Percentiles rank a stretch among this genome's conserved stretches.
Conservation (phyloP, 352 stramenopile species). For the Pythium monospermum region DNA sequence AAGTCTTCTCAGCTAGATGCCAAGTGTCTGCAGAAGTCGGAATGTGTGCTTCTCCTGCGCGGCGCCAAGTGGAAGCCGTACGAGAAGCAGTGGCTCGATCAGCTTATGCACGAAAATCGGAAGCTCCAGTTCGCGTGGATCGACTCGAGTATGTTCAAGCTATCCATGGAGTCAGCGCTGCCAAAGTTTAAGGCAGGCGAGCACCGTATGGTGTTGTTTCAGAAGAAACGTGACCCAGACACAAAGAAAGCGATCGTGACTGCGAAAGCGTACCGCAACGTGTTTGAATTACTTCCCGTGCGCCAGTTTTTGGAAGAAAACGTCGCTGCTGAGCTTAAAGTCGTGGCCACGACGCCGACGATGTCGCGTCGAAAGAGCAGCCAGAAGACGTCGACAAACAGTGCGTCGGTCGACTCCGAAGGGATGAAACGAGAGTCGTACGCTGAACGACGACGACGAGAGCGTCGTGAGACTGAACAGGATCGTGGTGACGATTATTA, state of each 20-base stretch:
- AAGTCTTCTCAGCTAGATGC: constrained; percentile 60
- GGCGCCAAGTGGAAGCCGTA: constrained; percentile 48
- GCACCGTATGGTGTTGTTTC: constrained; percentile 70
- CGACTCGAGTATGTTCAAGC: constrained; percentile 54
- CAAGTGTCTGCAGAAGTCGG: constrained; percentile 56
- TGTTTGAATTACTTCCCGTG: constrained; percentile 59
- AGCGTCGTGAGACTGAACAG: constrained; percentile 21
- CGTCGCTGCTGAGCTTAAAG: constrained; percentile 32
- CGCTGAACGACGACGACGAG: constrained; percentile 20
- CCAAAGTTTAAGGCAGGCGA: constrained; percentile 32
- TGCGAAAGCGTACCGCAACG: constrained; percentile 50
- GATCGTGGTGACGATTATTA: constrained; percentile 39
- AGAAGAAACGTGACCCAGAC: constrained; percentile 31
- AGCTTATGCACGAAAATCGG: constrained; percentile 50
- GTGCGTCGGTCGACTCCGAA: constrained; percentile 11
- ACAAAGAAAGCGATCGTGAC: constrained; percentile 33
- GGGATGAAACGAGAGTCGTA: constrained; percentile 21
- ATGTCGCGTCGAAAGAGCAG: constrained; percentile 31
- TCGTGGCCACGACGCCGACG: constrained; percentile 51
- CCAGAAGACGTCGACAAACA: constrained; percentile 1
- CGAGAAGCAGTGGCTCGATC: constrained; percentile 70
- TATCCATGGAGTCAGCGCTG: constrained; percentile 64
- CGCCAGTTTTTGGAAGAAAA: constrained; percentile 50
- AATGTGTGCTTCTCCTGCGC: constrained; percentile 64
- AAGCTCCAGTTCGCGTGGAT: constrained; percentile 67